Base-by-base conservation (phyloP, 805 yeast genomes). In the Metschnikowia colocasiae region DNA sequence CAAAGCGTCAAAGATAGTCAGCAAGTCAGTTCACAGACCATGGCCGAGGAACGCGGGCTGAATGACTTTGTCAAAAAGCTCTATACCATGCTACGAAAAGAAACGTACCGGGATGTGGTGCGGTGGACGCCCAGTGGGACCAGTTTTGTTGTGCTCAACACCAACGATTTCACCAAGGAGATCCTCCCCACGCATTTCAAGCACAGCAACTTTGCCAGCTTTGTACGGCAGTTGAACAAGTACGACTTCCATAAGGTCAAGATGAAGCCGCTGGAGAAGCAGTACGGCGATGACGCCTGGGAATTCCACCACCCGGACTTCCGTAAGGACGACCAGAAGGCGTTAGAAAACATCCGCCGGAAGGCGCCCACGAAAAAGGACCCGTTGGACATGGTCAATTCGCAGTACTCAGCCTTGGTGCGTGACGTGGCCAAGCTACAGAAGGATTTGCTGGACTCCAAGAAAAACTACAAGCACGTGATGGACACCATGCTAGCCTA, bases 191-290 rank as follows among this genome's bases (percentile, higher is more conserved):
- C 83, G 43, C 96, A 92, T 67, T 94, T 94, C 73, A 92, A 91
- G 60, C 99, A 94, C 67, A 81, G 89, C 48, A 94, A 94, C 69
- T 94, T 92, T 69, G 92, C 98, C 31, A 81, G 91, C 57, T 92
- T 92, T 70, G 98, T 92, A 18, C 79, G 99, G 39, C 99, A 94
- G 64, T 74, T 94, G 59, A 94, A 94, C 75, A 94, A 94, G 67
- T 94, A 94, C 62, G 99, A 92, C 67, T 94, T 94, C 73, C 99
- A 94, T 73, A 94, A 94, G 69, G 95, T 94, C 38, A 87, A 92
- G 62, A 74, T 81, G 39, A 72, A 86, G 34, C 79, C 74, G 48
- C 90, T 82, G 55, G 86, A 80, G 51, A 78, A 76, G 57, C 62
- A 59, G 50, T 67, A 74, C 50, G 87, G 90, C 33, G 89, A 83